Percentiles rank a stretch among this genome's conserved stretches.
These are phyloP conservation scores for Bremia lactucae DNA, from an alignment of 352 stramenopile genomes.

Conservation along the genomic window DNA sequence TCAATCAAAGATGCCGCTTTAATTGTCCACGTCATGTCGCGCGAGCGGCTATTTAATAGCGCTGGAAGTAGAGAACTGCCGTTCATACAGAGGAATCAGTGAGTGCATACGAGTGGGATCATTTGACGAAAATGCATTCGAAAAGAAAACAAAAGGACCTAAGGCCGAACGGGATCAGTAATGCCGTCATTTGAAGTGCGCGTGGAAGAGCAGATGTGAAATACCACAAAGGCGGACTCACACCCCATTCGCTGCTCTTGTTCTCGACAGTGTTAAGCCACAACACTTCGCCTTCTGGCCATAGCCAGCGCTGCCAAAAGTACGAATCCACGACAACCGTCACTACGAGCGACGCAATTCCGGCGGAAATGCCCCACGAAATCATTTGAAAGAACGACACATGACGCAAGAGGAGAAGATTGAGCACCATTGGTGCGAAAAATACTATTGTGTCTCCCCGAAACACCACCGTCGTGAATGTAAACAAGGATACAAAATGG, in stretches of 20 bases:
- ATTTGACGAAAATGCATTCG: too few species aligned
- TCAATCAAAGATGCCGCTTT: slow-evolving; percentile 37
- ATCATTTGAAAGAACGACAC: slow-evolving; percentile 76
- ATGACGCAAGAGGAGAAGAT: slow-evolving; percentile 67
- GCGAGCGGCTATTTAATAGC: slow-evolving; percentile 30
- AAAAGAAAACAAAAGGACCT: slow-evolving; percentile 27
- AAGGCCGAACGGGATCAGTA: slow-evolving; percentile 78
- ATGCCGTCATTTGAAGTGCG: slow-evolving; percentile 60
- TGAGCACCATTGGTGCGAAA: slow-evolving; percentile 88
- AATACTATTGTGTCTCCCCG: slow-evolving; percentile 95
- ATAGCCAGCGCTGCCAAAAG: slow-evolving; percentile 92
- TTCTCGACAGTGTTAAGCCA: slow-evolving; percentile 96
- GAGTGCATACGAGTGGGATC: not conserved
- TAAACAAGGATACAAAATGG: slow-evolving; percentile 71
- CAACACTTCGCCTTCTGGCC: slow-evolving; percentile 97
- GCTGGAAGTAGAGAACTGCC: slow-evolving; percentile 37
- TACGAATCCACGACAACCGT: slow-evolving; percentile 90
- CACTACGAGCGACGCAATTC: slow-evolving; percentile 53
- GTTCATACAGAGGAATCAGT: not conserved
- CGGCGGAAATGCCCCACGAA: slow-evolving; percentile 66
- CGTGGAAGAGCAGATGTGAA: slow-evolving; percentile 90
- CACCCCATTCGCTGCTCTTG: slow-evolving; percentile 95
- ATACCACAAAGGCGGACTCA: slow-evolving; percentile 94
- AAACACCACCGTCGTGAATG: slow-evolving; percentile 91
- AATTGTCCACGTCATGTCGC: slow-evolving; percentile 26